Base-by-base conservation (phyloP, 352 stramenopile genomes). In the Pythium guiyangense region DNA sequence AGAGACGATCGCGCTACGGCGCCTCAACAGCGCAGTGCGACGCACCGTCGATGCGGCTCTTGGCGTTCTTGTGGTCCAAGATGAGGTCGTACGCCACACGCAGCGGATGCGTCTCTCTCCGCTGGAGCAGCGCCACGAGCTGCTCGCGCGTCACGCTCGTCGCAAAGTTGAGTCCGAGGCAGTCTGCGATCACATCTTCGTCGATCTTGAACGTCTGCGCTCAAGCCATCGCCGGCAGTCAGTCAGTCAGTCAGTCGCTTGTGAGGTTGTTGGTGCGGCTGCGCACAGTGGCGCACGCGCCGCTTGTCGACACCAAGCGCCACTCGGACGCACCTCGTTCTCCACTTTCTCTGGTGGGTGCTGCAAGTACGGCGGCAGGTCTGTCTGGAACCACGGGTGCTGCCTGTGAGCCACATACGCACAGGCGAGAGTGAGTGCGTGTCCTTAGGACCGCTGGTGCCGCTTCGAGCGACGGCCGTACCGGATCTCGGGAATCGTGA, bases 301-400 rank as follows among this genome's bases (percentile, higher is more conserved):
- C 6, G 12, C n/a, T 47, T 40, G 42, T 14, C 42, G 25, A 25
- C 20, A 22, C 25, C 14, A n/a, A n/a, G 18, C 25, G 3, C 39
- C 6, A 34, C 17, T 17, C 34, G 15, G 18, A 57, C 79, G 27
- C 75, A 93, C 81, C 96, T 97, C 73, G 83, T 98, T 94, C 69
- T 99, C 94, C 44, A 99, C 96, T 22, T 97, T 77, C 60, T 99
- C 93, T 8, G 96, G 94, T 35, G 96, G 88, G 60, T 98, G 92
- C 47, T 98, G 83, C 14, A 99, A 74, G 69, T 99, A 99, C 3
- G 92, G 93, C 35, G 97, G 97, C 9, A 99, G 77, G 57, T 98
- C 97, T 61, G 98, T 94, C 73, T 98, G 88, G 70, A 99, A 99
- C 96, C 97, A 99, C 5, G 97, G 93, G 64, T 99, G 96, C 56